Conservation (phyloP, 1,284 basidiomycete species). For the Cryptococcus sp. region DNA sequence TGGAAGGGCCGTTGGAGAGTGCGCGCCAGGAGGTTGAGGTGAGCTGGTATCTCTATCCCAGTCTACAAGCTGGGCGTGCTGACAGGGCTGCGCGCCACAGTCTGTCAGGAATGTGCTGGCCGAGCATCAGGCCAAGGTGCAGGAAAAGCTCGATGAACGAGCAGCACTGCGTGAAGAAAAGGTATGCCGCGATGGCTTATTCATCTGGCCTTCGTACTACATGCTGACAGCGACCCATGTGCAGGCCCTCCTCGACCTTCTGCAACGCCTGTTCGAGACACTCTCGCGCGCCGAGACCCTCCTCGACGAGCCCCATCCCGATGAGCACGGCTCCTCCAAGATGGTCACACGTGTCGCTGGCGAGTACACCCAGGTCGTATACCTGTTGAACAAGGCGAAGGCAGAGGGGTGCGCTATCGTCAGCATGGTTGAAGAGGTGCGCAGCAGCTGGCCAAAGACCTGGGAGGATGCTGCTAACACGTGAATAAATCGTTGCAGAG, state of each 20-base stretch:
- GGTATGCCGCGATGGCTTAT: conserved; percentile 50
- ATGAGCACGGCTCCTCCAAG: conserved; percentile 53
- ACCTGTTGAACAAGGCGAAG: conserved; percentile 77
- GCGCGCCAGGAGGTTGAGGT: conserved; percentile 70
- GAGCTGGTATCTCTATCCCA: conserved; percentile 38
- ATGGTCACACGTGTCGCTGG: conserved; percentile 78
- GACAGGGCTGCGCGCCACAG: conserved; percentile 16
- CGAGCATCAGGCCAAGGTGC: conserved; percentile 64
- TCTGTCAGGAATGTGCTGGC: conserved; percentile 42
- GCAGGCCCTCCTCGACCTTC: conserved; percentile 73
- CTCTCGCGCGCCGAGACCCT: conserved; percentile 76
- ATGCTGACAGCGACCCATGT: neutral
- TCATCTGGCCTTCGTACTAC: neutral
- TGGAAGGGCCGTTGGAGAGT: conserved; percentile 63
- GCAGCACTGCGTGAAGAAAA: conserved; percentile 76
- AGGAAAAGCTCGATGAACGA: conserved; percentile 70
- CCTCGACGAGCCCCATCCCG: conserved; percentile 56
- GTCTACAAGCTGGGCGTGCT: neutral
- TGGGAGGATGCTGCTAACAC: neutral
- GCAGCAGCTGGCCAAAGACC: conserved; percentile 30
- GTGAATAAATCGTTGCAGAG: conserved; percentile 54
- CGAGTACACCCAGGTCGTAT: conserved; percentile 89
- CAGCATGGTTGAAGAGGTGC: conserved; percentile 77
- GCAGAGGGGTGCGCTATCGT: conserved; percentile 71
- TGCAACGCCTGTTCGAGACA: conserved; percentile 84